Evolutionary conservation across 2,329 filamentous ascomycete genomes (phyloP).

Genomic region (Botryotinia convoluta): DNA sequence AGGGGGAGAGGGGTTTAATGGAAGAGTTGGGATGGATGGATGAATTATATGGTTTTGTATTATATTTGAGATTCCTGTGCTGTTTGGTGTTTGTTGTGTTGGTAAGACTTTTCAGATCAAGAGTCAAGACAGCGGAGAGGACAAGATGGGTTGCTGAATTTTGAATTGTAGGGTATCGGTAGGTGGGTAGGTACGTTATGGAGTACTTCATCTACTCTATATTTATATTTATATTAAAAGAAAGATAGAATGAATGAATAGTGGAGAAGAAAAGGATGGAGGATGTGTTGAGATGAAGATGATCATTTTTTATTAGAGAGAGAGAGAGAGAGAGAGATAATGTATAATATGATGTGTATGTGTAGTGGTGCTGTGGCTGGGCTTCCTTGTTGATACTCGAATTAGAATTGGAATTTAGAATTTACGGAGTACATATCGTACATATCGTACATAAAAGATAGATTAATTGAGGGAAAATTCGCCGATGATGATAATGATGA

Average conservation of each 20-base stretch:
- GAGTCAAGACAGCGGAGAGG: no score
- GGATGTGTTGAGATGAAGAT: background rate
- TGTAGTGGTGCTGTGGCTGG: background rate
- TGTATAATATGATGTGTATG: background rate
- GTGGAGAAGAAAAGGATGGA: conserved; percentile 6
- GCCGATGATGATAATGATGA: background rate
- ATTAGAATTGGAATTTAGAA: background rate
- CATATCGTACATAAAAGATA: background rate
- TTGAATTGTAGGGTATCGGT: no score
- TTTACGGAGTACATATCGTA: background rate
- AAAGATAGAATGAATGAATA: background rate
- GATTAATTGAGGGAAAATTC: background rate
- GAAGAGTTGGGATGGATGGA: no score
- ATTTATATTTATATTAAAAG: background rate
- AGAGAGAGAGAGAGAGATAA: background rate
- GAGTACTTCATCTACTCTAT: background rate
- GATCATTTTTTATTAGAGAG: background rate
- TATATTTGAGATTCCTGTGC: no score
- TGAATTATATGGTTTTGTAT: no score
- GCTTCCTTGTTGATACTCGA: background rate
- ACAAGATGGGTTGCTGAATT: no score
- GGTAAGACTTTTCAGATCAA: no score
- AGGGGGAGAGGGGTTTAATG: no score
- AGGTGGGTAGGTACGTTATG: no score
- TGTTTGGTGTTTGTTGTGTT: no score